Evolutionary conservation across 768 basidiomycete species (phyloP), one percentile per base, ranked within the genome.

Genomic region (Mycena vitilis): DNA sequence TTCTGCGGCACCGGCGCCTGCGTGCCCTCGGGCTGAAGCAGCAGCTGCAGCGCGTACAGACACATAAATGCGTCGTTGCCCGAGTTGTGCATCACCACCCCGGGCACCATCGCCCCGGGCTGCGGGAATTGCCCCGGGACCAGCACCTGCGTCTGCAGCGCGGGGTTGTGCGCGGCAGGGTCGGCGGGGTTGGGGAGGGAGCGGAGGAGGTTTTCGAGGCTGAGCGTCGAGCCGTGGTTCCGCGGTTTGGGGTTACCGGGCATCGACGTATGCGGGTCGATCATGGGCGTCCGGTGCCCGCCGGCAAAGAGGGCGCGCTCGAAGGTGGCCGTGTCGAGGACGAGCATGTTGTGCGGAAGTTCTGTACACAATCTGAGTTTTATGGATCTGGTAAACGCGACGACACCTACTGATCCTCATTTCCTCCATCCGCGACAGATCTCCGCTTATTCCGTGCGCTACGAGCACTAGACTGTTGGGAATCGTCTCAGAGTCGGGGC

Each of bases 31-130:
- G 89, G 90, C 60, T 91, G 89, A 15, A 93, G 77, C 45, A 95
- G 84, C 73, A 87, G 81, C 73, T 95, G 93, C 37, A 95, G 81
- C 15, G 83, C 87, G 48, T 91, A 87, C 36, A 95, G 84, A 58
- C 81, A 80, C 82, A 91, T 82, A 73, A 92, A 88, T 5, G 94
- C 91, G 69, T 93, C 90, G 76, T 95, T 95, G 16, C 93, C 93
- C n/a, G 93, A 81, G 73, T 94, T 94, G 76, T 91, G 87, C 66
- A 91, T 75, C 16, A 78, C 75, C 86, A 88, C 63, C 80, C 77
- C 18, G 79, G 84, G 22, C 45, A 78, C 67, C 57, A 73, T 58
- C 23, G 68, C 66, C 59, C 66, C 68, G 37, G 51, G 68, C 57
- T 22, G 73, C 59, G 47, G 73, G 45, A 57, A 73, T 30, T 40